These are phyloP conservation scores for Leccinum pachyderme DNA, from an alignment of 1,284 basidiomycete genomes.

Conservation along the genomic window DNA sequence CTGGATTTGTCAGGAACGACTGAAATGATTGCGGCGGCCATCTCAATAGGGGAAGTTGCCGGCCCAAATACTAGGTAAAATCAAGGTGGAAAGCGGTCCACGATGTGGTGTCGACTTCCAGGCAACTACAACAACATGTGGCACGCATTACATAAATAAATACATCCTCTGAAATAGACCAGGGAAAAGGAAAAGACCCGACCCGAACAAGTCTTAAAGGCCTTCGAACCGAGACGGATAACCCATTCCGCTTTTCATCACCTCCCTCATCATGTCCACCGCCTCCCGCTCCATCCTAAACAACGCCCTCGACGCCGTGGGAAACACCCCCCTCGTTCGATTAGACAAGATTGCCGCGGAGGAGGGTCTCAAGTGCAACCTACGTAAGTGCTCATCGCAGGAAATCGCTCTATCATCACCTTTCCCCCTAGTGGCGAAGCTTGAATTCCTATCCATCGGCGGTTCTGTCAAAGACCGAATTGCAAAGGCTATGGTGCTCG, in stretches of 20 bases:
- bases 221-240: too few species aligned
- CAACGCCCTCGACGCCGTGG: conserved; percentile 81
- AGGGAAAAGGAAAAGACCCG: conserved; percentile 18
- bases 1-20: too few species aligned
- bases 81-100: too few species aligned
- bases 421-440: conserved; percentile 72
- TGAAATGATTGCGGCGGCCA: too few species aligned
- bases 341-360: conserved; percentile 77
- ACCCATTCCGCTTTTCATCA: neutral
- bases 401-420: neutral
- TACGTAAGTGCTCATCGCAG: conserved; percentile 54
- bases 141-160: neutral
- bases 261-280: conserved; percentile 13
- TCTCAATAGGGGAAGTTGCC: too few species aligned
- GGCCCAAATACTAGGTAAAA: too few species aligned
- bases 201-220: conserved; percentile 13
- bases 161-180: neutral
- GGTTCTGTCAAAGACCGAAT: conserved; percentile 97
- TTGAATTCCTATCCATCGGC: conserved; percentile 89
- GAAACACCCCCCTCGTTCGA: conserved; percentile 87
- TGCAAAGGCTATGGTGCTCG: conserved; percentile 94
- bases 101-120: neutral
- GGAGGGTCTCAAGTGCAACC: conserved; percentile 85
- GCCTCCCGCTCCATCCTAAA: conserved; percentile 54
- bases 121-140: neutral